These are phyloP conservation scores for Ogataea neopini DNA, from an alignment of 805 yeast genomes.

Conservation along the genomic window DNA sequence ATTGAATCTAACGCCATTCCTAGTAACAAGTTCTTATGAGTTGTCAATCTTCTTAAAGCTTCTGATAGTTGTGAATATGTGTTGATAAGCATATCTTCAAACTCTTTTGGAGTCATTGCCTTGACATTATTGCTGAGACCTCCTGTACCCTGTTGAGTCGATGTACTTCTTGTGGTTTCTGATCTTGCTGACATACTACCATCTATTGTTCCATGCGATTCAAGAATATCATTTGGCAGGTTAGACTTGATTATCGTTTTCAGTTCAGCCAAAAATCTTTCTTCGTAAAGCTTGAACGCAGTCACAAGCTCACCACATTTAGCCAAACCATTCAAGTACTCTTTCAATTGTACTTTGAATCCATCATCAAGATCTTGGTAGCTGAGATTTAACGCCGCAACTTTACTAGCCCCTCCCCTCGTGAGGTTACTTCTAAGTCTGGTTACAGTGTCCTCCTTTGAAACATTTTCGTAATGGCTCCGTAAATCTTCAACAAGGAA, in stretches of 20 bases:
- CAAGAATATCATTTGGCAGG: constrained; percentile 53
- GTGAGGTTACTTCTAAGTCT: constrained; percentile 40
- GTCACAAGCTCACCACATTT: constrained; percentile 60
- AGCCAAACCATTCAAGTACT: constrained; percentile 54
- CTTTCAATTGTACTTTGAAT: constrained; percentile 45
- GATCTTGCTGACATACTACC: constrained; percentile 30
- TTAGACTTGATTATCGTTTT: constrained; percentile 67
- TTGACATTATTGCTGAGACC: constrained; percentile 48
- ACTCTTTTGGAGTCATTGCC: constrained; percentile 70
- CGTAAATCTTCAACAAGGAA: constrained; percentile 63
- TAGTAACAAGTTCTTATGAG: constrained; percentile 77
- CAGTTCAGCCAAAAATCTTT: constrained; percentile 64
- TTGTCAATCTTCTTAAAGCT: constrained; percentile 68
- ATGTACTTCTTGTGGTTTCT: constrained; percentile 28
- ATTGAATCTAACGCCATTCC: constrained; percentile 62
- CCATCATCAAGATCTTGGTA: constrained; percentile 25
- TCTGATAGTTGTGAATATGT: constrained; percentile 69
- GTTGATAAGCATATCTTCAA: constrained; percentile 64
- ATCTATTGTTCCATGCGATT: constrained; percentile 10
- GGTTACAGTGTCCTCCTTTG: constrained; percentile 48
- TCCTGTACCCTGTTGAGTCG: constrained; percentile 29
- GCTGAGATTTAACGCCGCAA: neutral
- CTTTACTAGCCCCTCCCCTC: constrained; percentile 13
- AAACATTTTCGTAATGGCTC: constrained; percentile 49
- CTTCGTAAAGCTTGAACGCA: constrained; percentile 68